Percentiles rank a stretch among this genome's conserved stretches.
phyloP scores from a whole-genome alignment of 2,329 filamentous ascomycete genomes.

The Aspergillus aculeatinus region DNA sequence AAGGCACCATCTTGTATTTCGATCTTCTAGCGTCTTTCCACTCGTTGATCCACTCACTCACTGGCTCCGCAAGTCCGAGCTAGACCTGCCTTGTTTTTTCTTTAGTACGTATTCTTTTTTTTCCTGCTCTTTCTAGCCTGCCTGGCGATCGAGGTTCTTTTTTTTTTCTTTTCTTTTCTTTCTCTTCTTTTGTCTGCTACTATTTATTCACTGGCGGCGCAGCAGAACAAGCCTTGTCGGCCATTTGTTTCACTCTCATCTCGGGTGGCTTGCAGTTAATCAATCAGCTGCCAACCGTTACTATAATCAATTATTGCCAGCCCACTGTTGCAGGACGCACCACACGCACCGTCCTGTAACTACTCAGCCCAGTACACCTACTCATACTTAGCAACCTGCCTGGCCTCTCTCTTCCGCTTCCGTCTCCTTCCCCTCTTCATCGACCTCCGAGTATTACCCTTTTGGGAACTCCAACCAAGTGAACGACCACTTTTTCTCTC shows the following conservation, averaged over 20 bases:
- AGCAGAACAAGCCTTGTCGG: background rate
- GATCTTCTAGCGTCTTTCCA: background rate
- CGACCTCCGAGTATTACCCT: background rate
- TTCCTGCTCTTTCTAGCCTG: background rate
- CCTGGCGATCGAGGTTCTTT: background rate
- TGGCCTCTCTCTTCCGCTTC: background rate
- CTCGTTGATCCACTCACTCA: background rate
- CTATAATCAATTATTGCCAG: background rate
- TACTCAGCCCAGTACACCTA: no score
- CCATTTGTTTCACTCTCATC: background rate
- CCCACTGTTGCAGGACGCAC: background rate
- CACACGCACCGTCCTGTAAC: no score
- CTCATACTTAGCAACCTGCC: background rate
- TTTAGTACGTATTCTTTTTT: background rate
- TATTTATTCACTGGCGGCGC: background rate
- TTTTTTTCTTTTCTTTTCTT: background rate
- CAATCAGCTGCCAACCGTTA: background rate
- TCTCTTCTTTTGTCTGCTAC: background rate
- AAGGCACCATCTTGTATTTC: background rate
- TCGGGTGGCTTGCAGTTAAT: conserved; percentile 1
- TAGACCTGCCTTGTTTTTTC: conserved; percentile 6
- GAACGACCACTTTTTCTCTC: background rate
- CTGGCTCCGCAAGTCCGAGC: conserved; percentile 3
- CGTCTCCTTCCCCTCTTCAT: background rate
- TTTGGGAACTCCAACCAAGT: background rate